Percentiles rank a stretch among this genome's conserved stretches.
phyloP scores from a whole-genome alignment of 1,284 basidiomycete species.

The Athelia sp. region DNA sequence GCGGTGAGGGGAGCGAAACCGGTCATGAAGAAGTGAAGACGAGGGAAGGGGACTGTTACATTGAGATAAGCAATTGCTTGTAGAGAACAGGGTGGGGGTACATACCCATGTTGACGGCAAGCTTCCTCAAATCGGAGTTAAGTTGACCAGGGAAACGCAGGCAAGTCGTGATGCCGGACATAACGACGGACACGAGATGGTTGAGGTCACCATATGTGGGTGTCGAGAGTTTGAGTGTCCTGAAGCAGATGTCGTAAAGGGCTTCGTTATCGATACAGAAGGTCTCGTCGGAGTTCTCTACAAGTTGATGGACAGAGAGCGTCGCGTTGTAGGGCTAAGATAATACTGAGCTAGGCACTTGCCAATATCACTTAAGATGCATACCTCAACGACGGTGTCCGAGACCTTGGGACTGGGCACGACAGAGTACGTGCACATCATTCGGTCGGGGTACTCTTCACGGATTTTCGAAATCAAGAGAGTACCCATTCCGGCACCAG shows the following conservation, averaged over 20 bases:
- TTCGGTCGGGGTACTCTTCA: constrained; percentile 93
- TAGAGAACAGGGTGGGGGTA: constrained; percentile 8
- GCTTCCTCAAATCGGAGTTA: constrained; percentile 95
- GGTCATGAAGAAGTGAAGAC: constrained; percentile 99
- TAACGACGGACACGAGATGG: constrained; percentile 95
- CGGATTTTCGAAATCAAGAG: constrained; percentile 88
- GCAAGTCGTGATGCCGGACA: constrained; percentile 96
- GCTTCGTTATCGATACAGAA: constrained; percentile 99
- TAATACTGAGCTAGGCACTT: not conserved
- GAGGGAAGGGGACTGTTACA: constrained; percentile 84
- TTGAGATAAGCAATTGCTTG: constrained; percentile 3
- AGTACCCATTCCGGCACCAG: constrained; percentile 91
- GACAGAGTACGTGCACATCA: constrained; percentile 97
- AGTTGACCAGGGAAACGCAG: constrained; percentile 98
- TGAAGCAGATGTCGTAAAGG: constrained; percentile 97
- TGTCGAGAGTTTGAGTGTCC: constrained; percentile 90
- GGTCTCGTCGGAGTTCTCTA: constrained; percentile 95
- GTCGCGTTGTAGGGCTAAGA: constrained; percentile 88
- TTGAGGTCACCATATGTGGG: constrained; percentile 97
- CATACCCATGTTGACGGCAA: constrained; percentile 97
- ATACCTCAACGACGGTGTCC: constrained; percentile 92
- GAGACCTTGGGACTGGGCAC: constrained; percentile 96
- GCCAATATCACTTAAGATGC: constrained; percentile 7
- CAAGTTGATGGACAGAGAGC: constrained; percentile 91
- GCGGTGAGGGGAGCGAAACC: constrained; percentile 95